Evolutionary conservation across 495 filamentous ascomycete genomes (phyloP).

Genomic region (Daldinia vernicosa): DNA sequence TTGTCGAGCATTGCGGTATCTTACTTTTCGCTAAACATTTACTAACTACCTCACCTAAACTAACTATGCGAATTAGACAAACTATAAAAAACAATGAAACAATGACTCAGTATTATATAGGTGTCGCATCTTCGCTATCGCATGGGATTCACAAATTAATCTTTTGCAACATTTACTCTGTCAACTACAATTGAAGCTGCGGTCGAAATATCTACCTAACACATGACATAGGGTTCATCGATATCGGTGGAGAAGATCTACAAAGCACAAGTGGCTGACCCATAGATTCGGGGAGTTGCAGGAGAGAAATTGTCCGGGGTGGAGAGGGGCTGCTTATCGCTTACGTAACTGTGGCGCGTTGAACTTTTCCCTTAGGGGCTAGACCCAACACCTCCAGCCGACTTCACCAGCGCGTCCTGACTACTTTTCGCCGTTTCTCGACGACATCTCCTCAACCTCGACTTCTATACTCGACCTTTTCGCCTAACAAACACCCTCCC

Average conservation of each 20-base stretch:
- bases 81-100: not conserved
- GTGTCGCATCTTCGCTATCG: not conserved
- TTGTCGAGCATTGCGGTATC: constrained; percentile 2
- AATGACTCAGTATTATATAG: not conserved
- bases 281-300: constrained; percentile 30
- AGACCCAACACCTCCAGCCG: constrained; percentile 42
- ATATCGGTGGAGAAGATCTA: constrained; percentile 35
- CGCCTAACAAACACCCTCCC: not conserved
- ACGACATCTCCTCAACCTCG: constrained; percentile 36
- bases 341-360: constrained; percentile 42
- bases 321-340: constrained; percentile 34
- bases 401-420: constrained; percentile 44
- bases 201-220: constrained; percentile 14
- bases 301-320: constrained; percentile 26
- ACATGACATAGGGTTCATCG: constrained; percentile 19
- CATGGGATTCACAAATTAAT: not conserved
- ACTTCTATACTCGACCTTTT: constrained; percentile 16
- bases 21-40: not conserved
- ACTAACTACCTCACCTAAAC: too few species aligned
- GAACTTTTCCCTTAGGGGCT: constrained; percentile 41
- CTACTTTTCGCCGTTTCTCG: constrained; percentile 39
- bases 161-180: not conserved
- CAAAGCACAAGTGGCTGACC: constrained; percentile 30
- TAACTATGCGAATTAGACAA: constrained; percentile 1
- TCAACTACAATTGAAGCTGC: not conserved